Evolutionary conservation across 2,329 filamentous ascomycete species (phyloP), one percentile per base, ranked within the genome.

Genomic region (Alternaria panax): DNA sequence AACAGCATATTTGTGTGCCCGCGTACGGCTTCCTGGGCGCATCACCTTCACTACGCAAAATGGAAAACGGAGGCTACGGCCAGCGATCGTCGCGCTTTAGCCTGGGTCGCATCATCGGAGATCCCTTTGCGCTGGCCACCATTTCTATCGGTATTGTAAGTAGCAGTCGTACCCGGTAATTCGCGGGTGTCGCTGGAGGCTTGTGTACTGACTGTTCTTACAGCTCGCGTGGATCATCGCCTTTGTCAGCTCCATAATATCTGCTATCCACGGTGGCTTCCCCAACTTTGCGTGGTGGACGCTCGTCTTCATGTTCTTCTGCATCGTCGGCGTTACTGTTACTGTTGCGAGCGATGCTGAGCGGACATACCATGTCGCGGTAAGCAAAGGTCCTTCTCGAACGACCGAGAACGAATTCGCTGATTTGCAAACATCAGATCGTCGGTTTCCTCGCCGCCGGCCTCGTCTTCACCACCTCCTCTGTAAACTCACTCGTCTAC

Each of bases 201-300:
- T n/a, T n/a, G n/a, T n/a, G n/a, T n/a, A n/a, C n/a, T n/a, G n/a
- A n/a, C n/a, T n/a, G n/a, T n/a, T n/a, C n/a, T n/a, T n/a, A 64
- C 77, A 98, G 94, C 88, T 97, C 65, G 94, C 93, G 59, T 99
- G 95, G 95, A 80, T 97, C 68, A 97, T 99, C 73, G 88, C 92
- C 45, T 96, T 98, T 78, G 86, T 98, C 73, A 86, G 89, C 64
- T 94, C 92, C 61, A 89, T 97, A 75, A 88, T 97, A 69, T 89
- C 90, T 40, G 82, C 86, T 65, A 77, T 86, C 47, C 81, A 79
- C 51, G 80, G 79, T 54, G 72, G 75, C 7, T 97, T 93, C 72
- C 92, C 93, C 14, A 91, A 92, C 65, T 97, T 93, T 78, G 89
- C 91, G 22, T 99, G 95, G 94, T 99, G 94, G 91, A 86, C 90